Evolutionary conservation across 1,139 yeast genomes (phyloP).

Genomic region (Nakaseomyces uthaithaninus): DNA sequence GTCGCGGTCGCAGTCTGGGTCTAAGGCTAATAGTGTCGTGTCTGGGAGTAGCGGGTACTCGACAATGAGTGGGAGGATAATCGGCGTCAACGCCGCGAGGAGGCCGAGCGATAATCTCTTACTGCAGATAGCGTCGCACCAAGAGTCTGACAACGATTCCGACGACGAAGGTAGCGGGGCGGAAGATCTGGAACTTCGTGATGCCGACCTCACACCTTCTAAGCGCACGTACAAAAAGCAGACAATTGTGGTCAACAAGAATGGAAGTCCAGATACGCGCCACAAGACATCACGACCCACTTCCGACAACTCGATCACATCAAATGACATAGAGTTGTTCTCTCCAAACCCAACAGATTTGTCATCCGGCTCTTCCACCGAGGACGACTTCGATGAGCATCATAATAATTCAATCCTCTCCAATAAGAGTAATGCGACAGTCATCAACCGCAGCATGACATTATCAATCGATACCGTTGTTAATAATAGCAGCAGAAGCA

Average conservation of each 20-base stretch:
- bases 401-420: not conserved
- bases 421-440: not conserved
- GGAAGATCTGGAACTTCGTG: not conserved
- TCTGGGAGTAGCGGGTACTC: constrained; percentile 1
- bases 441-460: not conserved
- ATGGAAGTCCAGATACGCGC: not conserved
- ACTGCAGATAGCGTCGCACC: constrained; percentile 14
- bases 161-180: constrained; percentile 2
- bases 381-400: not conserved
- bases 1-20: not conserved
- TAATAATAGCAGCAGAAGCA: not conserved
- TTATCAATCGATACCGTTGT: not conserved
- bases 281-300: constrained; percentile 19
- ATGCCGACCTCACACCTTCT: constrained; percentile 7
- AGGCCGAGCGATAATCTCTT: constrained; percentile 25
- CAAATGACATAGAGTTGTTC: constrained; percentile 22
- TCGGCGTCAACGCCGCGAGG: constrained; percentile 20
- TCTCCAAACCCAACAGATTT: constrained; percentile 14
- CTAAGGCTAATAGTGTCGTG: not conserved
- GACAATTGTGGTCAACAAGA: not conserved
- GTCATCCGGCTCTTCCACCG: constrained; percentile 7
- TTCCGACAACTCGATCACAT: constrained; percentile 23
- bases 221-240: not conserved
- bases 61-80: constrained; percentile 15
- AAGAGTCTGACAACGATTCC: constrained; percentile 3